phyloP scores from a whole-genome alignment of 2,329 filamentous ascomycete genomes.

The Xylariaceae sp. region DNA sequence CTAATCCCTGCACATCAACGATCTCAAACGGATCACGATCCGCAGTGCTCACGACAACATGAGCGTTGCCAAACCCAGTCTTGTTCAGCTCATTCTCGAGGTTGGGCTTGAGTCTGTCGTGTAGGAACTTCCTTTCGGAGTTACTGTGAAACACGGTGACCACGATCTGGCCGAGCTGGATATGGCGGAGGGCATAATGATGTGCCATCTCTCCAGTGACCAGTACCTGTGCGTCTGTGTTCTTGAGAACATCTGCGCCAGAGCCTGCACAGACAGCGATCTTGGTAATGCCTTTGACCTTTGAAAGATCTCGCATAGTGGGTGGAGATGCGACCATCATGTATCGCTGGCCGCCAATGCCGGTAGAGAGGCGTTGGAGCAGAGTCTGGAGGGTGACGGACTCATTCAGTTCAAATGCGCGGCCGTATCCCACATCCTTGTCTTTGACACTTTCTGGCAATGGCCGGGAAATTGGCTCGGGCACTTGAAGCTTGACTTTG shows the following conservation, averaged over 20 bases:
- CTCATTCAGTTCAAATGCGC: slow-evolving; percentile 42
- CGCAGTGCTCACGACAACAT: slow-evolving; percentile 71
- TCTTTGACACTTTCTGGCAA: slow-evolving; percentile 43
- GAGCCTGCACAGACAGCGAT: slow-evolving; percentile 90
- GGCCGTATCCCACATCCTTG: slow-evolving; percentile 49
- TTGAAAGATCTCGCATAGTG: slow-evolving; percentile 36
- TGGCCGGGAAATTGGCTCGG: slow-evolving; percentile 43
- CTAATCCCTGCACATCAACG: slow-evolving; percentile 48
- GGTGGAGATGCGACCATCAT: slow-evolving; percentile 49
- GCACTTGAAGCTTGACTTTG: slow-evolving; percentile 36
- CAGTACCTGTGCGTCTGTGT: slow-evolving; percentile 70
- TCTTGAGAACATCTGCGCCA: slow-evolving; percentile 72
- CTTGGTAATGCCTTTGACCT: slow-evolving; percentile 49
- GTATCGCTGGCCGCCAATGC: slow-evolving; percentile 62
- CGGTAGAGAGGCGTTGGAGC: slow-evolving; percentile 57
- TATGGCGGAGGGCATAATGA: slow-evolving; percentile 83
- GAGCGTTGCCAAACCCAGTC: slow-evolving; percentile 41
- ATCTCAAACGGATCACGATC: slow-evolving; percentile 91
- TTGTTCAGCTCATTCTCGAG: slow-evolving; percentile 58
- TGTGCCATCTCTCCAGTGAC: slow-evolving; percentile 94
- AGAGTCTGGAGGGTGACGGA: slow-evolving; percentile 43
- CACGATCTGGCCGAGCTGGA: slow-evolving; percentile 78
- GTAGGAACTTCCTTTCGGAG: slow-evolving; percentile 81
- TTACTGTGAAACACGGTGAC: slow-evolving; percentile 91
- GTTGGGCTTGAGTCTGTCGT: slow-evolving; percentile 64